Evolutionary conservation across 164 flowering plant genomes (phyloP).

Genomic region (Brasenia schreberi): DNA sequence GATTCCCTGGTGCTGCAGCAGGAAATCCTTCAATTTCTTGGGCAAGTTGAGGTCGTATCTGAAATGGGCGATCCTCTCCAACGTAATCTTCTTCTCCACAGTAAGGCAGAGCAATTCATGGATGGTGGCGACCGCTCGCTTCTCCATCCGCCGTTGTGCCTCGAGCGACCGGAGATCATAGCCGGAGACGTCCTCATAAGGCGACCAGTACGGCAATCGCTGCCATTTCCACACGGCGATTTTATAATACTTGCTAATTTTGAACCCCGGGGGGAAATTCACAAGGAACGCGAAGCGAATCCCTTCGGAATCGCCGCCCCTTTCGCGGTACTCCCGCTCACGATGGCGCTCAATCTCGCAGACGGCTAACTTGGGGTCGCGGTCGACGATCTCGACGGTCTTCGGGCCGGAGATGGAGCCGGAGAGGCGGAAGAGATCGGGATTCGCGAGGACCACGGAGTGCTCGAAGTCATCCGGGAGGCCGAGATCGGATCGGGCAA

Average conservation of each 20-base stretch:
- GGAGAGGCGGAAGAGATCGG: constrained; percentile 51
- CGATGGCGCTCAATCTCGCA: constrained; percentile 71
- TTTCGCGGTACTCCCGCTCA: constrained; percentile 80
- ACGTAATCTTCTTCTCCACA: constrained; percentile 83
- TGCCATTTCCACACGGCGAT: constrained; percentile 99
- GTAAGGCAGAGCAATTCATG: constrained; percentile 82
- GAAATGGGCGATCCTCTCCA: constrained; percentile 96
- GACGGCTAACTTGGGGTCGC: constrained; percentile 35
- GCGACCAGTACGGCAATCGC: constrained; percentile 90
- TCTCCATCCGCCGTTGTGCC: constrained; percentile 91
- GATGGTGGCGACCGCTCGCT: constrained; percentile 77
- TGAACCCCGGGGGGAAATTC: constrained; percentile 93
- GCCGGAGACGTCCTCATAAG: constrained; percentile 77
- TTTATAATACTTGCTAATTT: constrained; percentile 69
- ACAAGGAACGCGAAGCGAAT: constrained; percentile 70
- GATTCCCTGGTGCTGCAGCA: constrained; percentile 94
- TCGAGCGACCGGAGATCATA: constrained; percentile 87
- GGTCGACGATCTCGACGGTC: constrained; percentile 71
- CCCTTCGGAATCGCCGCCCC: constrained; percentile 65
- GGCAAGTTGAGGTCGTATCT: constrained; percentile 72
- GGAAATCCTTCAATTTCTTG: constrained; percentile 77
- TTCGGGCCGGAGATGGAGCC: constrained; percentile 52
- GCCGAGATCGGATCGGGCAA: constrained; percentile 68
- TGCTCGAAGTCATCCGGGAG: constrained; percentile 86
- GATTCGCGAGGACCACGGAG: constrained; percentile 58